Conservation (phyloP, 345 rosid genomes). For the Sisymbrium altissimum region DNA sequence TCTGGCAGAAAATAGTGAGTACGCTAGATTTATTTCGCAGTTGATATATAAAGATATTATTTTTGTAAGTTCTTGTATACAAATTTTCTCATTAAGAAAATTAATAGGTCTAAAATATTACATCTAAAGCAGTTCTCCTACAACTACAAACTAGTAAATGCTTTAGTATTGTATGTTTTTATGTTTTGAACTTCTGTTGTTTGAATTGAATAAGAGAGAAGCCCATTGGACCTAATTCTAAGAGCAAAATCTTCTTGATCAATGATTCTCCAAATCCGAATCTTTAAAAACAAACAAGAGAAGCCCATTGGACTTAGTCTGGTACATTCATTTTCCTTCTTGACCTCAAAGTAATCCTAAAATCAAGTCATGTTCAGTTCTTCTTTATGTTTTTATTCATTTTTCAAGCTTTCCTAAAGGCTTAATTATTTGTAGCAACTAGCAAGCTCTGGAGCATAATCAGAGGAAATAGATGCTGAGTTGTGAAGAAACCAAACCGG, state of each 20-base stretch:
- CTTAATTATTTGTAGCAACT: not conserved
- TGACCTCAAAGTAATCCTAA: not conserved
- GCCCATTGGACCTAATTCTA: not conserved
- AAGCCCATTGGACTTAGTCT: conserved; percentile 21
- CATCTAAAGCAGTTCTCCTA: too few species aligned
- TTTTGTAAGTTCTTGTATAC: not conserved
- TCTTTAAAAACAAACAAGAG: not conserved
- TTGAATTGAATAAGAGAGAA: not conserved
- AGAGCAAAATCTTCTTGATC: not conserved
- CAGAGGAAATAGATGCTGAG: not conserved
- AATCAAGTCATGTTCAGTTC: not conserved
- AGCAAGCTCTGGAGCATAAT: not conserved
- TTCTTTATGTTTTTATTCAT: not conserved
- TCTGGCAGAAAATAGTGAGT: too few species aligned
- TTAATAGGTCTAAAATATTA: not conserved
- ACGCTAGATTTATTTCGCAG: too few species aligned
- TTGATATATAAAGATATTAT: too few species aligned
- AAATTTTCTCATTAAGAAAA: not conserved
- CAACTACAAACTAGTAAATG: not conserved
- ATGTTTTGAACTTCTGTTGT: not conserved
- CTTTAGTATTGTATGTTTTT: not conserved
- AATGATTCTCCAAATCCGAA: not conserved
- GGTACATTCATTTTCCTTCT: not conserved
- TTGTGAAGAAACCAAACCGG: not conserved
- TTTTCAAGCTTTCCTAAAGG: not conserved